phyloP scores from a whole-genome alignment of 2,329 filamentous ascomycete species.

The Ceratocystis cacaofunesta region DNA sequence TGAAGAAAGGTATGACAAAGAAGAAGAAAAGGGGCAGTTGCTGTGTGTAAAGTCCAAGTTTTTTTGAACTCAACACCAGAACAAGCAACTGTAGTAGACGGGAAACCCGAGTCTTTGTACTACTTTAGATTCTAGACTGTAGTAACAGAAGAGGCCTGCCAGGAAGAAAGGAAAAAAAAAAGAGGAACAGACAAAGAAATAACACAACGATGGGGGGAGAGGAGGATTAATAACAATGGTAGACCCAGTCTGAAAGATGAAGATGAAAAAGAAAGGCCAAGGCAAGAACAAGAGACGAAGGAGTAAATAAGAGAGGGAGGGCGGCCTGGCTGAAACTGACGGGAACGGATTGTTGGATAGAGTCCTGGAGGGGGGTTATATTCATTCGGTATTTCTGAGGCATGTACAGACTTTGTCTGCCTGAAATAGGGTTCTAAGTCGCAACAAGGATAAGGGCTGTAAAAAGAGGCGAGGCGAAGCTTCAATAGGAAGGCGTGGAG shows the following conservation, averaged over 20 bases:
- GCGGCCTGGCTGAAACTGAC: not conserved
- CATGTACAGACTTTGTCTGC: not conserved
- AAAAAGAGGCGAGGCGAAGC: not conserved
- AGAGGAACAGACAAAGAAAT: not conserved
- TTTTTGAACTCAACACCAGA: not conserved
- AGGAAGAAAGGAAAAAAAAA: not conserved
- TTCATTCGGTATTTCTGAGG: not conserved
- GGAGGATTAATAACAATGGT: not conserved
- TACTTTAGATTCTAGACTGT: not conserved
- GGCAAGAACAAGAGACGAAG: not conserved
- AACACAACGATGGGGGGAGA: not conserved
- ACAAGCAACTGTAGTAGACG: not conserved
- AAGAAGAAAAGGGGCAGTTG: not conserved
- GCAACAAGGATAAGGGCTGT: not conserved
- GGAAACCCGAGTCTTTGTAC: not conserved
- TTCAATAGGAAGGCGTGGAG: not conserved
- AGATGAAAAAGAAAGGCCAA: not conserved
- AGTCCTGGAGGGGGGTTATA: not conserved
- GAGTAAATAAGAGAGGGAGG: not conserved
- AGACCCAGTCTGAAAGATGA: not conserved
- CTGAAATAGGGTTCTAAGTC: not conserved
- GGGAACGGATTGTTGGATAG: not conserved
- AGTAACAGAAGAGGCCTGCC: not conserved
- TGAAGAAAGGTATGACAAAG: not conserved
- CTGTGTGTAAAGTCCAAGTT: no score